Base-by-base conservation (phyloP, 495 filamentous ascomycete species). In the Glutinoglossum americanum region DNA sequence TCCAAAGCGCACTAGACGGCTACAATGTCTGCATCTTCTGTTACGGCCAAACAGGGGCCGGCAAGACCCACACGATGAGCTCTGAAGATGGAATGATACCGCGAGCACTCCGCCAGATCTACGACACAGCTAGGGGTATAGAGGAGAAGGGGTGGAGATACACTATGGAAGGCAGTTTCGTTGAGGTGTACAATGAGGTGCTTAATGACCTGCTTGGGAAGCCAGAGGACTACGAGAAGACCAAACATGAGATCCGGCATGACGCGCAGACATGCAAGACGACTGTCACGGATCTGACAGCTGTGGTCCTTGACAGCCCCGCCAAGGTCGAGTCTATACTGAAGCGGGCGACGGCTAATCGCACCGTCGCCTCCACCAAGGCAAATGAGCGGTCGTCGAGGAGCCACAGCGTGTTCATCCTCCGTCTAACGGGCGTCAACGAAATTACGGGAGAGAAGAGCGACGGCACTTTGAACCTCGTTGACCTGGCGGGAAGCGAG, bases 11-110 rank as follows among this genome's bases (percentile, higher is more conserved):
- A 0, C 74, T 99, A 49, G 92, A 99, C 66, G 92, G 92, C 17
- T 97, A 96, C 70, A 99, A 99, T 65, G 92, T 99, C 35, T 96
- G 90, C 69, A 97, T 99, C 61, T 95, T 99, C 72, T 96, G 89
- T 67, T 99, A 99, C 66, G 92, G 92, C 37, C 92, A 99, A 66
- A 98, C 92, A 3, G 92, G 92, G 3, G 90, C 89, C 35, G 92
- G 92, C 48, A 98, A 98, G 73, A 98, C 92, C 0, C 83, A 81
- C 64, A 97, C 93, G 23, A 99, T 99, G 92, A 90, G 86, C 39
- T 85, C 89, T 0, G 63, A 70, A 3, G 88, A 97, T 64, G 92
- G 92, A 60, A 96, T 99, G 83, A 99, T 99, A 58, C 93, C 92
- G 3, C 80, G 84, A 1, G 88, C 92, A 0, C 87, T 93, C 1